These are phyloP conservation scores for Neofusicoccum laricinum DNA, from an alignment of 2,329 filamentous ascomycete genomes.

Conservation along the genomic window DNA sequence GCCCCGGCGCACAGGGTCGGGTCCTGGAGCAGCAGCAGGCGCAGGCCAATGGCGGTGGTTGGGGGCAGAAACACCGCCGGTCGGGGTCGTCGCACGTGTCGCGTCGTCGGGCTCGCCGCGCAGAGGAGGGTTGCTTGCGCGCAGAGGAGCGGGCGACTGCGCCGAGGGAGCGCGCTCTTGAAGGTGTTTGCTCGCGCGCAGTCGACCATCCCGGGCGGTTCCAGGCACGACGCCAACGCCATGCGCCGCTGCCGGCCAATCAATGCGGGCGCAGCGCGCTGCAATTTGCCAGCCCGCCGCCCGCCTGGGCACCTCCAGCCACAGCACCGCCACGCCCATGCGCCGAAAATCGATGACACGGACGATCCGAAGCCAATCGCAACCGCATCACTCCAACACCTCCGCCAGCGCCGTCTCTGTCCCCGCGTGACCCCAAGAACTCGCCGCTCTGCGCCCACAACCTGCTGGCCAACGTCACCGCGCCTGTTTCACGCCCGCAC, in stretches of 20 bases:
- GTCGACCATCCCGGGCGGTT: neutral
- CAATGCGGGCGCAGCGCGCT: neutral
- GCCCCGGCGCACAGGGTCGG: constrained; percentile 9
- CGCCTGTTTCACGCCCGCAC: neutral
- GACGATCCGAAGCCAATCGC: constrained; percentile 3
- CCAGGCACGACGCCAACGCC: neutral
- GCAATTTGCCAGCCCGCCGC: neutral
- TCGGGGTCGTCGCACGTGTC: neutral
- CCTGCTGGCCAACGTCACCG: neutral
- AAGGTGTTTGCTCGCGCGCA: constrained; percentile 2
- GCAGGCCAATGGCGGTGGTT: constrained; percentile 2
- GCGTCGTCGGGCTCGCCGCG: neutral
- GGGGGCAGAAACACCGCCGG: neutral
- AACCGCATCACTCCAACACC: neutral
- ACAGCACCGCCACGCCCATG: neutral
- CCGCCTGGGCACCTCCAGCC: neutral
- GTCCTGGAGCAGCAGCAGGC: neutral
- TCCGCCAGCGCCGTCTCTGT: neutral
- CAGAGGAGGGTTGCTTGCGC: neutral
- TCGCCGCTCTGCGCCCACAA: neutral
- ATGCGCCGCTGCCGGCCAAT: neutral
- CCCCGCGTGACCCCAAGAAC: neutral
- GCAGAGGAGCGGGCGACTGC: neutral
- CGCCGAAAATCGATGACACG: constrained; percentile 13
- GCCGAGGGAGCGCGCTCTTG: neutral